These are phyloP conservation scores for Fusarium buxicola DNA, from an alignment of 2,329 filamentous ascomycete genomes.

Conservation along the genomic window DNA sequence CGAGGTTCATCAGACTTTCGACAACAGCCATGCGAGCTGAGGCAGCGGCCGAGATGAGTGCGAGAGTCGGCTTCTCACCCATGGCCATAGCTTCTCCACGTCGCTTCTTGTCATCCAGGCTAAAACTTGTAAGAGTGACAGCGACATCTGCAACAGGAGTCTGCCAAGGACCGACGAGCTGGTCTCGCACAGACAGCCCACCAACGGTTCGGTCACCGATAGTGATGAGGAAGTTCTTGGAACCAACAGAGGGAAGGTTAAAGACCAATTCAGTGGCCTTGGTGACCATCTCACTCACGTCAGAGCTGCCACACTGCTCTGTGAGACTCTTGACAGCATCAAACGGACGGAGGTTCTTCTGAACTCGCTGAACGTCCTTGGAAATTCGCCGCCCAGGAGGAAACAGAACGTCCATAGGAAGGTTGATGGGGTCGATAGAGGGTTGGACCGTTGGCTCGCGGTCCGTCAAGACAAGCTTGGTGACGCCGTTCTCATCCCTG, in stretches of 20 bases:
- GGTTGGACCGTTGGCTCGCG: slow-evolving; percentile 80
- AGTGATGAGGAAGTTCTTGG: slow-evolving; percentile 96
- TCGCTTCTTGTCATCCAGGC: slow-evolving; percentile 71
- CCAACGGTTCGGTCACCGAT: slow-evolving; percentile 95
- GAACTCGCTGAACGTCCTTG: slow-evolving; percentile 44
- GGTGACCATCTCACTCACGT: slow-evolving; percentile 46
- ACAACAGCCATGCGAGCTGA: slow-evolving; percentile 97
- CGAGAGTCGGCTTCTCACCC: slow-evolving; percentile 91
- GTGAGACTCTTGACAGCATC: slow-evolving; percentile 75
- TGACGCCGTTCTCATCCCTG: slow-evolving; percentile 69
- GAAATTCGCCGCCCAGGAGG: slow-evolving; percentile 66
- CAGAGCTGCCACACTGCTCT: slow-evolving; percentile 68
- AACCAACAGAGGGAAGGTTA: slow-evolving; percentile 89
- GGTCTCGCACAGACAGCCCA: slow-evolving; percentile 87
- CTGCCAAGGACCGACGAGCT: slow-evolving; percentile 98
- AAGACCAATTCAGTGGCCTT: slow-evolving; percentile 85
- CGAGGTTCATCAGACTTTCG: slow-evolving; percentile 92
- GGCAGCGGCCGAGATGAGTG: slow-evolving; percentile 87
- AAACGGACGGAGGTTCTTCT: slow-evolving; percentile 74
- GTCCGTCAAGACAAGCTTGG: slow-evolving; percentile 84
- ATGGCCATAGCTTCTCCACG: slow-evolving; percentile 98
- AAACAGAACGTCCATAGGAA: slow-evolving; percentile 90
- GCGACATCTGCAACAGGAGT: slow-evolving; percentile 93
- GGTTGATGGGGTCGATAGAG: slow-evolving; percentile 76
- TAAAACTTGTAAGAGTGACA: slow-evolving; percentile 87